Base-by-base conservation (phyloP, 2,329 filamentous ascomycete genomes). In the Aplosporella prunicola region DNA sequence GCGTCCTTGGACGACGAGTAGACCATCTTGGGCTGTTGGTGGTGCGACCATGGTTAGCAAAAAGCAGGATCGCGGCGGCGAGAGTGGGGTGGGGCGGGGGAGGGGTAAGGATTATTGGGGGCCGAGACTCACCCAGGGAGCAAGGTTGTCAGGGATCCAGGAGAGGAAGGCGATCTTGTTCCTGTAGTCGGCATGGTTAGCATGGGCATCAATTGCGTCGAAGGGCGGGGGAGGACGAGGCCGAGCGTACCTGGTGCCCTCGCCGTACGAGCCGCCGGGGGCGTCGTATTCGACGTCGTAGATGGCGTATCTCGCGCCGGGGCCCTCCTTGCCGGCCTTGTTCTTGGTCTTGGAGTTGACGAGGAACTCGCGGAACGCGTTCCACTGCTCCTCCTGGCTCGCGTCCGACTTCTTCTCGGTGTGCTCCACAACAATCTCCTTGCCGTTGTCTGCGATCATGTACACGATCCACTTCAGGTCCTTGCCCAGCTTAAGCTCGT, bases 1-100 rank as follows among this genome's bases (percentile, higher is more conserved):
- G 82, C 80, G 54, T 88, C 82, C 71, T 89, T 91, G 64, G 84
- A 91, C 35, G 84, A 83, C 52, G 83, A 82, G 72, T 89, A 91
- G 63, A 87, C 74, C 84, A 91, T 91, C 73, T 87, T 87, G 64
- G 80, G 73, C 83, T 87, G 49, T 41, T 23, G n/a, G n/a, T n/a
- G n/a, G n/a, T n/a, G n/a, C n/a, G n/a, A n/a, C 22, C 8, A 24
- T 24, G 8, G 22, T 24, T 24, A 16, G 27, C 20, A 32, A 14
- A 9, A 17, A 15, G 15, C n/a, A 35, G 6, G 13, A 5, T n/a
- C 5, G 14, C 26, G 6, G 36, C 20, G 4, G 3, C 4, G 22
- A n/a, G 3, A 39, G 15, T 17, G 30, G 14, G 4, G n/a, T n/a
- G n/a, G n/a, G n/a, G n/a, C n/a, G n/a, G n/a, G n/a, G n/a, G n/a